Conservation (phyloP, 2,329 filamentous ascomycete genomes). For the Fusarium caatingaense region DNA sequence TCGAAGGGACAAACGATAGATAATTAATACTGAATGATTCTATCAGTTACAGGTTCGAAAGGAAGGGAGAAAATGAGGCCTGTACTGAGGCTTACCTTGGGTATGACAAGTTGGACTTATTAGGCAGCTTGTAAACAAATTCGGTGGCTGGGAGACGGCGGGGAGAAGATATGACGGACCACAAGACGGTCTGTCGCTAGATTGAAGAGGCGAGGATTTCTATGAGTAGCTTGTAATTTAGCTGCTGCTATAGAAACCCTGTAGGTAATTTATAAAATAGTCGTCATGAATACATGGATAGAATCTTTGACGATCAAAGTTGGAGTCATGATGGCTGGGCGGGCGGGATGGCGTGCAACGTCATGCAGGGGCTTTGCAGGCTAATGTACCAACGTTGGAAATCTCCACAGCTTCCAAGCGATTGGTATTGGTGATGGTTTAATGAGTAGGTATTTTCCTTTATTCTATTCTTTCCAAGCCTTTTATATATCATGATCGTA, state of each 20-base stretch:
- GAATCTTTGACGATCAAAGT: background rate
- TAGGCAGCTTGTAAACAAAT: slow-evolving; percentile 39
- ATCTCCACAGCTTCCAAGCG: background rate
- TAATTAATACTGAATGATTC: background rate
- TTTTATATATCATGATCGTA: slow-evolving; percentile 31
- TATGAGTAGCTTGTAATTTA: background rate
- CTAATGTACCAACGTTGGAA: slow-evolving; percentile 27
- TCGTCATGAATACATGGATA: background rate
- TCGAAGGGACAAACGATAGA: background rate
- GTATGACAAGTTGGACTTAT: slow-evolving; percentile 33
- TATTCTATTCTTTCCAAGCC: background rate
- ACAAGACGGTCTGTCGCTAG: background rate
- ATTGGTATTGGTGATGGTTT: background rate
- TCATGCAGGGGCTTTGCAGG: slow-evolving; percentile 33
- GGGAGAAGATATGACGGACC: slow-evolving; percentile 17
- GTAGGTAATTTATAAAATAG: background rate
- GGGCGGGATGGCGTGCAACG: slow-evolving; percentile 4
- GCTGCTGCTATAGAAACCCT: background rate
- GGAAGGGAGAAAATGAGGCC: slow-evolving; percentile 16
- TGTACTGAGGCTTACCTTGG: slow-evolving; percentile 18
- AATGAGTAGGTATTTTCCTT: slow-evolving; percentile 1
- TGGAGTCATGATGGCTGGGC: slow-evolving; percentile 31
- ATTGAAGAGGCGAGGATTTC: background rate
- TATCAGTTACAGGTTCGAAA: background rate
- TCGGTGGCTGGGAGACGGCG: slow-evolving; percentile 44